Conservation (phyloP, 352 stramenopile species). For the Globisporangium irregulare region DNA sequence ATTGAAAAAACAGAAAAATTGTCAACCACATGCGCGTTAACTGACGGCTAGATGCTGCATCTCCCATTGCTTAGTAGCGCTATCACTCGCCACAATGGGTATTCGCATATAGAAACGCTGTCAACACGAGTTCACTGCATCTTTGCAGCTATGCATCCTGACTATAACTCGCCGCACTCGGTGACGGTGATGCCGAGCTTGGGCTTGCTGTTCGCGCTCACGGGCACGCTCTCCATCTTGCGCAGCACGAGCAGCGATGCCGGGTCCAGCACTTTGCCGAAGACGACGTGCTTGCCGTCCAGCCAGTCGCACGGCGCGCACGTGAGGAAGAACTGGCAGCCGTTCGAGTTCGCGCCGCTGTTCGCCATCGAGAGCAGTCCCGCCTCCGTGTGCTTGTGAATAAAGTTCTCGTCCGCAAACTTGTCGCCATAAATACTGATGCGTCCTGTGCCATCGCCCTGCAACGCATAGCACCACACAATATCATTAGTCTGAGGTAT, state of each 20-base stretch:
- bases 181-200: constrained; percentile 86
- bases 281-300: constrained; percentile 97
- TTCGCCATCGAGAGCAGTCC: constrained; percentile 92
- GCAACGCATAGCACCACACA: background rate
- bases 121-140: background rate
- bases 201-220: constrained; percentile 80
- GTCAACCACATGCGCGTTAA: background rate
- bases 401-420: constrained; percentile 82
- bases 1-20: background rate
- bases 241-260: constrained; percentile 83
- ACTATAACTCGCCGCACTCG: constrained; percentile 88
- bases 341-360: constrained; percentile 92
- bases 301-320: constrained; percentile 93
- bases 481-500: background rate
- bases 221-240: constrained; percentile 91
- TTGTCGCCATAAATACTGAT: constrained; percentile 89
- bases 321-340: constrained; percentile 95
- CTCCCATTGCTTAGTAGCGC: background rate
- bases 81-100: background rate
- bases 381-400: constrained; percentile 78
- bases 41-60: background rate
- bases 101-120: background rate
- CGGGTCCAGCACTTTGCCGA: constrained; percentile 91
- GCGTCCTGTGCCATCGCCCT: constrained; percentile 78
- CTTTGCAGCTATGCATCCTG: background rate